Percentiles rank a stretch among this genome's conserved stretches.
Evolutionary conservation across 106 monocot species (phyloP).

Genomic region (Alisma plantagoaquatica): DNA sequence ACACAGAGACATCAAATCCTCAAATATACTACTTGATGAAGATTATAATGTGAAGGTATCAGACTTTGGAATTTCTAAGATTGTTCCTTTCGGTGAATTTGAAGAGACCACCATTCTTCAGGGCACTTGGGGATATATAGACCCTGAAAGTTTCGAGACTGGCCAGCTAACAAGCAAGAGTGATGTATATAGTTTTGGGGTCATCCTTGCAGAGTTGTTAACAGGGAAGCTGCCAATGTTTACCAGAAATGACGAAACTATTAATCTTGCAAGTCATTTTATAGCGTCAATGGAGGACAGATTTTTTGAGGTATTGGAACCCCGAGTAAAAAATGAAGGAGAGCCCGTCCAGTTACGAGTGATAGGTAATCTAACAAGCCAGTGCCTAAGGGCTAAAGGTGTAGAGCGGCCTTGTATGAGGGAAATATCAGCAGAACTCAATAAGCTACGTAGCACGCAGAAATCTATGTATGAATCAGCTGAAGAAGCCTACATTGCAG

Average conservation of each 20-base stretch:
- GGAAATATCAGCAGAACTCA: conserved; percentile 37
- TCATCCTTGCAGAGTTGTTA: conserved; percentile 28
- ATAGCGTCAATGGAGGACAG: conserved; percentile 8
- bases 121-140: conserved; percentile 31
- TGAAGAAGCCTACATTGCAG: too few relatives aligned
- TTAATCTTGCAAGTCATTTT: too few relatives aligned
- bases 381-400: conserved; percentile 35
- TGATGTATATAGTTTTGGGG: conserved; percentile 41
- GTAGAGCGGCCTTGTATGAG: conserved; percentile 54
- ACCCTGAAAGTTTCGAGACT: conserved; percentile 29
- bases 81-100: conserved; percentile 7
- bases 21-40: conserved; percentile 32
- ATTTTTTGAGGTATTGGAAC: conserved; percentile 12
- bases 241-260: too few relatives aligned
- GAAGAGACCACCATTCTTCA: conserved; percentile 18
- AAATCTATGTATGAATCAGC: too few relatives aligned
- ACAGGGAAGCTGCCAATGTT: too few relatives aligned
- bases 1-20: conserved; percentile 36
- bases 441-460: too few relatives aligned
- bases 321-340: conserved; percentile 8
- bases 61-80: conserved; percentile 26
- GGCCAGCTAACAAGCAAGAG: conserved; percentile 26
- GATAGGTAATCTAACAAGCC: background rate
- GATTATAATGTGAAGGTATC: conserved; percentile 28
- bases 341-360: background rate